Evolutionary conservation across 768 basidiomycete species (phyloP), one percentile per base, ranked within the genome.

Genomic region (Mycena venus): DNA sequence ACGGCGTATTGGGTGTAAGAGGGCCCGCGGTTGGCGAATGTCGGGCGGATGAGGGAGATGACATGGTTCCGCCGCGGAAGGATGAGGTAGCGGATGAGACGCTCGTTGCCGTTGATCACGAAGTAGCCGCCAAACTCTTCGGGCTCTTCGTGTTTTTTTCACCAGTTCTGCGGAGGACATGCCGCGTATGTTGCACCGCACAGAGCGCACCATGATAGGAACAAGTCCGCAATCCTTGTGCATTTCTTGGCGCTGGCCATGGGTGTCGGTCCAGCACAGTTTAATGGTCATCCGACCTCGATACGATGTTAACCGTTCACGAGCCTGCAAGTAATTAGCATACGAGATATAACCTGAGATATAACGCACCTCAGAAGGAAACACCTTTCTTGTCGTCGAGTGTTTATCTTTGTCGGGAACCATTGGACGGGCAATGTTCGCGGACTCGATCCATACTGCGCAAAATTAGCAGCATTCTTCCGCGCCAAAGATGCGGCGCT

Each of bases 101-200:
- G 96, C 85, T 99, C 98, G 84, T 99, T 99, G 74, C 98, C 98
- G 83, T 99, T 99, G 83, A 99, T 92, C 81, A 99, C 91, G 81
- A 99, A 99, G 85, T 99, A 99, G 32, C 98, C 98, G 64, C 98
- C 98, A 80, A 99, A 99, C 83, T 99, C 98, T 85, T 98, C 96
- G 1, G 98, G 93, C 80, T 99, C 98, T 88, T 99, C 98, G 81
- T 98, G 94, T 74, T 93, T 93, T n/a, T 68, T 87, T 86, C 68
- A 99, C 96, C 55, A 99, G 92, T 56, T 96, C 94, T 11, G 94
- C 90, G 11, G 98, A 95, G 2, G 96, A 91, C 83, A 98, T 89
- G 38, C 89, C 89, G 55, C 93, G 92, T n/a, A 99, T 84, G 83
- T 99, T 98, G 81, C 98, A 99, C 71, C 98, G 88, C 25, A 91